Evolutionary conservation across 2,329 filamentous ascomycete genomes (phyloP).

Genomic region (Lachnellula suecica): DNA sequence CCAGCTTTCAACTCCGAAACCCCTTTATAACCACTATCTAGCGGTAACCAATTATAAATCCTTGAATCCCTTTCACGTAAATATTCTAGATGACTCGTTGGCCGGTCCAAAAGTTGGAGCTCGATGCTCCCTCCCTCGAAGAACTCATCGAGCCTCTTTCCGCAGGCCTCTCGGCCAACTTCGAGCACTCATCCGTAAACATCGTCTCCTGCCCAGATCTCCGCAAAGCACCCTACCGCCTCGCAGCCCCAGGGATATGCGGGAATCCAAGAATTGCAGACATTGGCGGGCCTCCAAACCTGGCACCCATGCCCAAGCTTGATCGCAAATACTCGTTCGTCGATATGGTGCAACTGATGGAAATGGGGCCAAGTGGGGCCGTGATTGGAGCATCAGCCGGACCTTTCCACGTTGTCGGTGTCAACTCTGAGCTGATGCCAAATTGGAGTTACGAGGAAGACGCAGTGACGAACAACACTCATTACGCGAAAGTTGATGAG

Average conservation of each 20-base stretch:
- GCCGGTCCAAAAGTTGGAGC: conserved; percentile 20
- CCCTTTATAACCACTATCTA: no score
- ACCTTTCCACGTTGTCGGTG: conserved; percentile 40
- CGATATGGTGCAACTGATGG: conserved; percentile 35
- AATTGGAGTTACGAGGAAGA: conserved; percentile 36
- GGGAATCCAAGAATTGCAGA: conserved; percentile 42
- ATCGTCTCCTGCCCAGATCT: conserved; percentile 38
- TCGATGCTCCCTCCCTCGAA: conserved; percentile 29
- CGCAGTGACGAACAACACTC: conserved; percentile 29
- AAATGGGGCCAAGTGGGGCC: conserved; percentile 35
- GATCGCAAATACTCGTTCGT: conserved; percentile 35
- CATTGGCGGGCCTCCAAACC: conserved; percentile 43
- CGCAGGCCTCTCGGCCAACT: conserved; percentile 25
- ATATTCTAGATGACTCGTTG: conserved; percentile 4
- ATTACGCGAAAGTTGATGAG: conserved; percentile 28
- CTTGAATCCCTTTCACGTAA: no score
- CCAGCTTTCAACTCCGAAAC: no score
- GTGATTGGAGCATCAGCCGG: conserved; percentile 44
- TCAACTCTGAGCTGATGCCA: conserved; percentile 43
- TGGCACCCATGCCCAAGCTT: conserved; percentile 37
- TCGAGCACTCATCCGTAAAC: conserved; percentile 20
- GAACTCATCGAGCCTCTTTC: conserved; percentile 25
- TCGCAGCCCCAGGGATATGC: conserved; percentile 39
- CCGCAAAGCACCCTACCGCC: conserved; percentile 35
- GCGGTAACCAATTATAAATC: no score